Conservation (phyloP, 2,329 filamentous ascomycete genomes). For the Xylariomycetidae sp. region DNA sequence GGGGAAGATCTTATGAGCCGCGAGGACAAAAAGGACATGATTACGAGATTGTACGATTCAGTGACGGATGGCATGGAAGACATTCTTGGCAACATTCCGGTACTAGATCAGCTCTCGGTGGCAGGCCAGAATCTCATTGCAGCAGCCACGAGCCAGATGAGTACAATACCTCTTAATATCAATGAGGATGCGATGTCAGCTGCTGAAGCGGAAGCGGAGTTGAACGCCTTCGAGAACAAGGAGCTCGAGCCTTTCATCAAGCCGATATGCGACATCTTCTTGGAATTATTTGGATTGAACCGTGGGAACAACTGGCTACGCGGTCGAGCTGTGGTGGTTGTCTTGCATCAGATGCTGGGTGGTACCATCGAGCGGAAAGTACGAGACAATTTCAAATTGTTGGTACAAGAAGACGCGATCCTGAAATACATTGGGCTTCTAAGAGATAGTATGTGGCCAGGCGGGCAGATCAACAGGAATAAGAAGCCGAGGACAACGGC, state of each 20-base stretch:
- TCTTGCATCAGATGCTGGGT: conserved; percentile 90
- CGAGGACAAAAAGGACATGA: conserved; percentile 77
- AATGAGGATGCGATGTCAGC: conserved; percentile 47
- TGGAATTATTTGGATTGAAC: conserved; percentile 93
- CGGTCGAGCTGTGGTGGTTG: conserved; percentile 90
- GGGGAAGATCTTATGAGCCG: conserved; percentile 52
- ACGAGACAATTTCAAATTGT: conserved; percentile 70
- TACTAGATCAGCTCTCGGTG: conserved; percentile 87
- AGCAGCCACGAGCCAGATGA: conserved; percentile 63
- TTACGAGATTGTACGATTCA: conserved; percentile 91
- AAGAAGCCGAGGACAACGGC: conserved; percentile 55
- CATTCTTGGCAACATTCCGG: conserved; percentile 91
- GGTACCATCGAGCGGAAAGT: conserved; percentile 96
- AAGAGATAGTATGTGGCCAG: conserved; percentile 79
- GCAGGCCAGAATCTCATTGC: conserved; percentile 89
- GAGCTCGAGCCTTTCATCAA: conserved; percentile 95
- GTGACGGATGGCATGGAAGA: conserved; percentile 98
- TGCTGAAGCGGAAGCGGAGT: conserved; percentile 85
- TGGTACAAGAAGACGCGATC: conserved; percentile 74
- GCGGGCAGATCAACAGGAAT: conserved; percentile 50
- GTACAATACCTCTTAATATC: conserved; percentile 47
- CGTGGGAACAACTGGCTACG: conserved; percentile 96
- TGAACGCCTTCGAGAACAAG: conserved; percentile 86
- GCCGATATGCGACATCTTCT: conserved; percentile 94
- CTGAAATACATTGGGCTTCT: conserved; percentile 69